Evolutionary conservation across 1,284 basidiomycete species (phyloP), one percentile per base, ranked within the genome.

Genomic region (Boletellus deceptivus): DNA sequence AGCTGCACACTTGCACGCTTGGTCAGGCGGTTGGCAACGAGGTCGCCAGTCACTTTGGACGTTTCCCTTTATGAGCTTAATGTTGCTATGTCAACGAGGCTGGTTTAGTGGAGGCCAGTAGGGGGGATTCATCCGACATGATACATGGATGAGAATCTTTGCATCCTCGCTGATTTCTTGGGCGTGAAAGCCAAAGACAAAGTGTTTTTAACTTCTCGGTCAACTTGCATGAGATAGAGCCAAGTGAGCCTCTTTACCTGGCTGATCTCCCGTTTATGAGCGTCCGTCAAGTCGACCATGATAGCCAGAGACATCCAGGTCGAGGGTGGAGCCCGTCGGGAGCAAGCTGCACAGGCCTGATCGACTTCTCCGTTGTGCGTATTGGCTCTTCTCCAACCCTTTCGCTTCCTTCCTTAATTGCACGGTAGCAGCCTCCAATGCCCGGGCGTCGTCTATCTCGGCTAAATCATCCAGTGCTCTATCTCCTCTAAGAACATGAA

Each of bases 21-120:
- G 17, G 29, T 51, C 34, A 20, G 25, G 2, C 35, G 3, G 16
- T 22, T 6, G 6, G 10, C 20, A 17, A 48, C 11, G 45, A 43
- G 10, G 25, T 18, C 29, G 5, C 20, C 4, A 39, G 51, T 46
- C 41, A 80, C 83, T 77, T 61, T 74, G 65, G 1, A 87, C 73
- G 55, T 87, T 88, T 41, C 84, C 71, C 62, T 77, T 85, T 78
- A 86, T 83, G 35, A 86, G 70, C 52, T 87, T 87, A 17, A 88
- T 71, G 62, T 77, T 79, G 6, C 76, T 77, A 52, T 16, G n/a
- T 36, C 42, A n/a, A 34, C 27, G 10, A 29, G n/a, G 42, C 7
- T n/a, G 17, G 25, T 42, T 54, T 35, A 54, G n/a, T 20, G 31
- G 10, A 9, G 20, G 7, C 42, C 13, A 14, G 9, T 11, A 29